Conservation (phyloP, 805 yeast genomes). For the Saccharomycopsis sp. region DNA sequence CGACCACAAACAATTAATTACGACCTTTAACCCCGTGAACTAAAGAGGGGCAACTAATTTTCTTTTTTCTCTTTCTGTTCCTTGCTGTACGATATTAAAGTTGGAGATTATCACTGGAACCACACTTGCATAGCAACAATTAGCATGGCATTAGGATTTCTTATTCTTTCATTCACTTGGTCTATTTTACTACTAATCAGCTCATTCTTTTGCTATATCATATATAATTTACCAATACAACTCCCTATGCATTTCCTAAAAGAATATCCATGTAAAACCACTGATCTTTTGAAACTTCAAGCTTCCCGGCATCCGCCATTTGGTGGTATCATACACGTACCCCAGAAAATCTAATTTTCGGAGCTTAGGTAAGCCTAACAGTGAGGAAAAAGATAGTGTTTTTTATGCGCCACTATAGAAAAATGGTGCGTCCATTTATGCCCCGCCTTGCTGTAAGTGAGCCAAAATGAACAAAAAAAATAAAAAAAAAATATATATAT, state of each 20-base stretch:
- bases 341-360: neutral
- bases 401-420: neutral
- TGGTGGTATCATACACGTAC: neutral
- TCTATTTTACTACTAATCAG: neutral
- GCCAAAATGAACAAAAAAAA: neutral
- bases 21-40: conserved; percentile 2
- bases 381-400: neutral
- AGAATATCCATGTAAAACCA: too few species aligned
- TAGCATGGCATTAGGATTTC: neutral
- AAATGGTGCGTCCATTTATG: neutral
- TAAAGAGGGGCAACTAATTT: conserved; percentile 3
- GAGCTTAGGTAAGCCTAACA: neutral
- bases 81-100: neutral
- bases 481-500: too few species aligned
- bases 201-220: neutral
- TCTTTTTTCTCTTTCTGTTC: neutral
- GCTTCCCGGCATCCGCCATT: too few species aligned
- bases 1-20: conserved; percentile 2
- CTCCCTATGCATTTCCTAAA: too few species aligned
- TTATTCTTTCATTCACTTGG: neutral
- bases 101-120: neutral
- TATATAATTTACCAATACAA: too few species aligned
- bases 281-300: too few species aligned
- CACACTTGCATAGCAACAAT: neutral
- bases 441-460: neutral